Conservation (phyloP, 371 early-diverging fungal species). For the Parasitella parasitica region DNA sequence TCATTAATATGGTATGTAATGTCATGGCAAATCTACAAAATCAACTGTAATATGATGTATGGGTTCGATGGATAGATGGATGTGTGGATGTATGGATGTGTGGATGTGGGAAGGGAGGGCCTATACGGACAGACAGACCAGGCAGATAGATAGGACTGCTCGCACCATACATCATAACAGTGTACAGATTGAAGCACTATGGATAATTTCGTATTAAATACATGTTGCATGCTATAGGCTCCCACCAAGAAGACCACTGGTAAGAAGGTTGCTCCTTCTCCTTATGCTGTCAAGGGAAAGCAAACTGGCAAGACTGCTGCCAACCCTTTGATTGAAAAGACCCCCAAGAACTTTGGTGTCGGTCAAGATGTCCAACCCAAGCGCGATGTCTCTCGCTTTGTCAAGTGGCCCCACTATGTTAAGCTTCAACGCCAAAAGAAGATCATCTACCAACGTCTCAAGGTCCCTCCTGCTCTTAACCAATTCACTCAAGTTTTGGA, state of each 20-base stretch:
- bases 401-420: slow-evolving; percentile 98
- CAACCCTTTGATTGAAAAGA: slow-evolving; percentile 93
- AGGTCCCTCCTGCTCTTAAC: slow-evolving; percentile 99
- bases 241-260: slow-evolving; percentile 53
- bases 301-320: slow-evolving; percentile 60
- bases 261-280: slow-evolving; percentile 94
- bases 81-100: slow-evolving; percentile 16
- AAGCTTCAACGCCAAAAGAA: slow-evolving; percentile 96
- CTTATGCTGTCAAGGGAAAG: slow-evolving; percentile 74
- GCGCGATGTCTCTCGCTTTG: slow-evolving; percentile 94
- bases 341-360: slow-evolving; percentile 90
- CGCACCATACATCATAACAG: background rate
- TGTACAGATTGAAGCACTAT: too few relatives aligned
- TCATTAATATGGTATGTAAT: slow-evolving; percentile 16
- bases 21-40: background rate
- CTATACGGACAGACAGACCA: too few relatives aligned
- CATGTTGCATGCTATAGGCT: background rate
- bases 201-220: background rate
- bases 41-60: background rate
- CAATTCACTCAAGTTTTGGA: slow-evolving; percentile 98
- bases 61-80: background rate
- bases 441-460: slow-evolving; percentile 96
- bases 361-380: slow-evolving; percentile 95
- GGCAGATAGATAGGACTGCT: too few relatives aligned
- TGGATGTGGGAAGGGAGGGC: too few relatives aligned